Evolutionary conservation across 192 early-diverging fungal species (phyloP), one percentile per base, ranked within the genome.

Genomic region (Coemansia sp.): DNA sequence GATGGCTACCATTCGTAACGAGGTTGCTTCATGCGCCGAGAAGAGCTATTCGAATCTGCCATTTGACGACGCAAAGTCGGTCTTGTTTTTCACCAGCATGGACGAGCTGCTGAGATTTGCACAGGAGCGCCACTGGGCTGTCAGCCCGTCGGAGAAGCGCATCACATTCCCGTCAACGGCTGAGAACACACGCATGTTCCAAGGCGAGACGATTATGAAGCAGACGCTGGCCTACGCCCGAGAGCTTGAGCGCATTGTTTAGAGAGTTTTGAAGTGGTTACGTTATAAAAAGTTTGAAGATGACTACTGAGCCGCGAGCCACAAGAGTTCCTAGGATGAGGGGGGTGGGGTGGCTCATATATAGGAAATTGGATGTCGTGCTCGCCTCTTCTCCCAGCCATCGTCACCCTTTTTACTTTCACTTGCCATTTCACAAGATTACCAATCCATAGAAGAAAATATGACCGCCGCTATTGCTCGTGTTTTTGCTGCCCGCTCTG

Each of bases 1-100:
- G 69, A 94, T 98, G 84, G 82, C 82, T 30, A 98, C 95, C 3
- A 96, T 98, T 68, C 87, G 97, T 76, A 91, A 93, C 63, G 95
- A 98, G 68, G 98, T 99, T 75, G 95, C 94, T 7, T 91, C 91
- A 71, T 98, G 97, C 71, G 92, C 88, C 71, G 96, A 99, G 76
- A 97, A 95, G 77, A 94, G 95, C 43, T 99, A 99, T 82, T 74
- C 82, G 6, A 85, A 76, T 56, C 84, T 99, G 35, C 94, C 95
- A 35, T 67, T 98, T 43, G 76, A 85, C 30, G 96, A 99, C 69
- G 96, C 96, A 63, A 90, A 90, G 49, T 95, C 94, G n/a, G 80
- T 99, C 27, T 76, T 99, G 65, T 94, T 95, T 73, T 96, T 98
- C 65, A 89, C 90, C 37, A 89, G 83, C 61, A 76, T 86, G 40